Percentiles rank a stretch among this genome's conserved stretches.
These are phyloP conservation scores for Emergomyces africanus DNA, from an alignment of 2,329 filamentous ascomycete species.

Conservation along the genomic window DNA sequence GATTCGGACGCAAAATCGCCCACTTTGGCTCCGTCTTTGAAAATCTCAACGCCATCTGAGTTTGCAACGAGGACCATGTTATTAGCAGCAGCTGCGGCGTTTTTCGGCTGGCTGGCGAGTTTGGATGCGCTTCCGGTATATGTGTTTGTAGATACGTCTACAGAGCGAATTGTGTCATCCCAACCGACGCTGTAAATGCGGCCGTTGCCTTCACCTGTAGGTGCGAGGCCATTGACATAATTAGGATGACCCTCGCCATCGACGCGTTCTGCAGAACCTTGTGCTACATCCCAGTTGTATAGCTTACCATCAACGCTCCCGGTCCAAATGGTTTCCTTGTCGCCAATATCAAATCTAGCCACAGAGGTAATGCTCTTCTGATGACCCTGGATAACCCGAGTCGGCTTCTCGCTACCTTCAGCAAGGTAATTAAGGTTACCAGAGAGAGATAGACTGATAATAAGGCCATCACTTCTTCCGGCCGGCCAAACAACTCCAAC, in stretches of 20 bases:
- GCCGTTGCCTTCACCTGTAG: slow-evolving; percentile 37
- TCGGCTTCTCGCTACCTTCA: slow-evolving; percentile 56
- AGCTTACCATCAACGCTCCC: slow-evolving; percentile 87
- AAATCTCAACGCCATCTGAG: slow-evolving; percentile 45
- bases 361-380: slow-evolving; percentile 83
- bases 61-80: slow-evolving; percentile 47
- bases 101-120: slow-evolving; percentile 70
- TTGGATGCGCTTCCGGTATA: slow-evolving; percentile 59
- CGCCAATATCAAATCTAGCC: slow-evolving; percentile 39
- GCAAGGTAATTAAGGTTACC: slow-evolving; percentile 85
- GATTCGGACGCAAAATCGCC: slow-evolving; percentile 50
- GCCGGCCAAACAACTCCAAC: slow-evolving; percentile 86
- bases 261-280: slow-evolving; percentile 55
- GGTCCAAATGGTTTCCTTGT: slow-evolving; percentile 58
- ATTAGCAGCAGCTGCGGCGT: slow-evolving; percentile 44
- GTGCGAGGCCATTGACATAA: slow-evolving; percentile 65
- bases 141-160: slow-evolving; percentile 61
- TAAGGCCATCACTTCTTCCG: slow-evolving; percentile 67
- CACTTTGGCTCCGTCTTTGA: slow-evolving; percentile 45
- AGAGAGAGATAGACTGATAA: slow-evolving; percentile 79
- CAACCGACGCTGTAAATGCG: slow-evolving; percentile 79
- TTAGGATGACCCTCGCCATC: slow-evolving; percentile 77
- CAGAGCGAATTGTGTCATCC: slow-evolving; percentile 78
- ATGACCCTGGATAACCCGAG: slow-evolving; percentile 68
- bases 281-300: slow-evolving; percentile 66